Conservation (phyloP, 2,329 filamentous ascomycete genomes). For the Calonectria honghensis region DNA sequence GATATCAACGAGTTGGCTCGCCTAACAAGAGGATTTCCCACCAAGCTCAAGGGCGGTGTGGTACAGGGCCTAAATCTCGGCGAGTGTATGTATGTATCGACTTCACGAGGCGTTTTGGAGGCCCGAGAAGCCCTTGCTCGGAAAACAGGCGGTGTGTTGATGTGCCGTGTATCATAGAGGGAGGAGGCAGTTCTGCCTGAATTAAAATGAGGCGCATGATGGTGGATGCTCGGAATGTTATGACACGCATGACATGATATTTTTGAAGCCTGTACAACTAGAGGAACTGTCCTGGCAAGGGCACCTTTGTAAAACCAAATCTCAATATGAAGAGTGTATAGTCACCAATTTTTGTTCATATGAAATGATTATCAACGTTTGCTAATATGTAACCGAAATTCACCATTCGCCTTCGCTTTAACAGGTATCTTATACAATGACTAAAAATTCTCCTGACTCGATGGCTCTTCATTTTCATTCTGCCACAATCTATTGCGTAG, state of each 20-base stretch:
- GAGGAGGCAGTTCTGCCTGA: not conserved
- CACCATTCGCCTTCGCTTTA: constrained; percentile 58
- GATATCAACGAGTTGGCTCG: constrained; percentile 76
- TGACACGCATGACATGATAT: constrained; percentile 48
- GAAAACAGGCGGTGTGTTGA: constrained; percentile 85
- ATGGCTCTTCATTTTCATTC: constrained; percentile 44
- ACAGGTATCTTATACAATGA: constrained; percentile 57
- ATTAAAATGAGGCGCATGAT: constrained; percentile 14
- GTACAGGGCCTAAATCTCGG: constrained; percentile 86
- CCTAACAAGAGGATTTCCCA: constrained; percentile 81
- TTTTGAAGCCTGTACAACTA: constrained; percentile 54
- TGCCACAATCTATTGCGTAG: constrained; percentile 46
- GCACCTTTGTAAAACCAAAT: constrained; percentile 52
- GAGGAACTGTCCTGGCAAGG: constrained; percentile 46
- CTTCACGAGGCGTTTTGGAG: constrained; percentile 87
- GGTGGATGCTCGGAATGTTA: constrained; percentile 36
- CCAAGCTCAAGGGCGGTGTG: constrained; percentile 75
- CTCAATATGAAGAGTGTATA: constrained; percentile 42
- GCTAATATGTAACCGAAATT: constrained; percentile 49
- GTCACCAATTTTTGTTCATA: constrained; percentile 36
- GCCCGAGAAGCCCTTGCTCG: constrained; percentile 87
- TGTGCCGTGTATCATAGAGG: constrained; percentile 79
- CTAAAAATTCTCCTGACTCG: constrained; percentile 47
- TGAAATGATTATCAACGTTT: constrained; percentile 40
- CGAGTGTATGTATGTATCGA: constrained; percentile 88